Evolutionary conservation across 371 early-diverging fungal genomes (phyloP).

Genomic region (Circinella minor): DNA sequence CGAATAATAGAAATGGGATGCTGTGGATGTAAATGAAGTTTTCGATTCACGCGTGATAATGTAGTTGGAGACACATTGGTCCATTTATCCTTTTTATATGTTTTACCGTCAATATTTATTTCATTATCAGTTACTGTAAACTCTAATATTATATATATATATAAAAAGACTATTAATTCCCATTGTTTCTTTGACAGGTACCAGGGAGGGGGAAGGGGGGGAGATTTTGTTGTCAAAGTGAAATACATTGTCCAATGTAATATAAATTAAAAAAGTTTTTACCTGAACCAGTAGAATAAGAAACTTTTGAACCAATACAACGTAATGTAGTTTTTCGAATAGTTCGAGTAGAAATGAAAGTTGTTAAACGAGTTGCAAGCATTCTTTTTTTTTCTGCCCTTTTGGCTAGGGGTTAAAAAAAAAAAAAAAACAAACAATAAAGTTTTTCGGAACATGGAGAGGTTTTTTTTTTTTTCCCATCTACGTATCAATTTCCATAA

Average conservation of each 20-base stretch:
- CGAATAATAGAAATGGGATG: constrained; percentile 92
- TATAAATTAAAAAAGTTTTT: neutral
- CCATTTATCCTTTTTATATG: constrained; percentile 64
- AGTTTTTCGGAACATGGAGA: too few species aligned
- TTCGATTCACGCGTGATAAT: constrained; percentile 74
- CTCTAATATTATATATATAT: neutral
- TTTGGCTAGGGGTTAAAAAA: too few species aligned
- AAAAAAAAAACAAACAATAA: too few species aligned
- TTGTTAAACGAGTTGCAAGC: neutral
- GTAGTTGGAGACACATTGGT: constrained; percentile 86
- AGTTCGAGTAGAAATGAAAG: neutral
- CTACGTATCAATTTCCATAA: too few species aligned
- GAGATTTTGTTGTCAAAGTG: neutral
- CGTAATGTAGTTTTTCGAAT: neutral
- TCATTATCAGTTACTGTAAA: constrained; percentile 16
- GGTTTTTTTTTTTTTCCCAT: too few species aligned
- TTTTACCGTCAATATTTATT: constrained; percentile 56
- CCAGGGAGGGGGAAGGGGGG: neutral
- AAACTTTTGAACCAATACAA: neutral
- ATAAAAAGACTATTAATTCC: too few species aligned
- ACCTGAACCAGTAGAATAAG: constrained; percentile 5
- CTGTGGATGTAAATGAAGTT: constrained; percentile 79
- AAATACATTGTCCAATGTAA: neutral
- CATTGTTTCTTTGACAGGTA: constrained; percentile 2
- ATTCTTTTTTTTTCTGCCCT: neutral